phyloP scores from a whole-genome alignment of 768 basidiomycete genomes.

The Mycena maculata region DNA sequence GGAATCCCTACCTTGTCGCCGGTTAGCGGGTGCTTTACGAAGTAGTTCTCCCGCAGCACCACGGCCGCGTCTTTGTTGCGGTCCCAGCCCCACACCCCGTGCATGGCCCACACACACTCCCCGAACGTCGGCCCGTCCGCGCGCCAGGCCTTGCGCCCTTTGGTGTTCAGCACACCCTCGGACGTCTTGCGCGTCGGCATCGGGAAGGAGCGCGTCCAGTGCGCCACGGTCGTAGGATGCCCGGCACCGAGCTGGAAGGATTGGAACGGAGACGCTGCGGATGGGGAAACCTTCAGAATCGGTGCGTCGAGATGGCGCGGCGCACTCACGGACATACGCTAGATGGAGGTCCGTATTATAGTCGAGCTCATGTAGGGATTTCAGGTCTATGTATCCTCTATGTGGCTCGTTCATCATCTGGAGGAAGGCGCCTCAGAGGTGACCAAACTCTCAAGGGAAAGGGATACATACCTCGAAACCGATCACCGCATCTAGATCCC shows the following conservation, averaged over 20 bases:
- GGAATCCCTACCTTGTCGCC: conserved; percentile 63
- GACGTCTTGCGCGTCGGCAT: conserved; percentile 81
- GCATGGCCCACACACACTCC: conserved; percentile 88
- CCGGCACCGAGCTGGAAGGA: conserved; percentile 95
- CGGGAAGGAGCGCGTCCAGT: conserved; percentile 90
- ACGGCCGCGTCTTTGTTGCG: conserved; percentile 71
- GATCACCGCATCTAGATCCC: conserved; percentile 80
- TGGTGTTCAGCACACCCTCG: conserved; percentile 68
- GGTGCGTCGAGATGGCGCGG: neutral
- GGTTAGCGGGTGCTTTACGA: conserved; percentile 73
- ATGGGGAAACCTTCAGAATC: conserved; percentile 7
- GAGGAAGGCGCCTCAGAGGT: neutral
- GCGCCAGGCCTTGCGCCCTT: conserved; percentile 74
- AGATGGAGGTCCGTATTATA: conserved; percentile 97
- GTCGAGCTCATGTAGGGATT: conserved; percentile 86
- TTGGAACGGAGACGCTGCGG: conserved; percentile 82
- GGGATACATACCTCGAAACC: conserved; percentile 84
- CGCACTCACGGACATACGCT: conserved; percentile 73
- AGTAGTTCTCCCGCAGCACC: conserved; percentile 87
- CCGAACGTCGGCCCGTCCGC: conserved; percentile 78
- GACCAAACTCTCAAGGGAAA: neutral
- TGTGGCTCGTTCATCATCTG: conserved; percentile 97
- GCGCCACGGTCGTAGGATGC: conserved; percentile 79
- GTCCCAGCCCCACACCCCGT: conserved; percentile 96
- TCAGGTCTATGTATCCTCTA: conserved; percentile 87